Base-by-base conservation (phyloP, 148 eudicot species). In the Persicaria maculosa region DNA sequence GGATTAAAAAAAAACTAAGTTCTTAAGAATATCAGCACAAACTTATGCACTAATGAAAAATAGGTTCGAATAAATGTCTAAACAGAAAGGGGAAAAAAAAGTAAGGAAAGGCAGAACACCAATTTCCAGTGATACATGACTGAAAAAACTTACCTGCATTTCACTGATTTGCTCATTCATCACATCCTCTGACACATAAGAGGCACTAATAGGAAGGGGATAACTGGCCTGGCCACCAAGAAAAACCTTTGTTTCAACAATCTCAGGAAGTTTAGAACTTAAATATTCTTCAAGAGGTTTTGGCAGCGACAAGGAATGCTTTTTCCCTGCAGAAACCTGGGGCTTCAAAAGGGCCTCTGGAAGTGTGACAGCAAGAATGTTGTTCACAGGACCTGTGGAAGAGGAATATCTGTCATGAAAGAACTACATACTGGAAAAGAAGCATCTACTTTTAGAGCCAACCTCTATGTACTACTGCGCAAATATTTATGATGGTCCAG, bases 141-240 rank as follows among this genome's bases (percentile, higher is more conserved):
- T 25, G 40, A 44, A 80, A 61, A 74, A 22, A 75, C 46, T 72
- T 22, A 93, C 98, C 93, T 91, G 90, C 50, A 94, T 83, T 78
- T 91, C 95, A 78, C 83, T 75, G 50, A 94, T 94, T 81, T 91
- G 98, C 73, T 85, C 86, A 75, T 86, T 88, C 85, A 91, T 87
- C 71, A 87, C 81, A 53, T 79, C 72, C 73, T 86, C 74, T 61
- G 76, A 87, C 82, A 83, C 7, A 76, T 87, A 91, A 48, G 89
- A 80, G 74, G 62, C 78, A 71, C 79, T 78, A 64, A 61, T 50
- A 47, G 77, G 80, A 72, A 77, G 72, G 70, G 85, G 74, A 52
- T 73, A 59, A 77, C 79, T 46, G 72, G 74, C 74, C 47, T 77
- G 78, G 12, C 76, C 25, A 65, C 80, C 75, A 25, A 91, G 82